These are phyloP conservation scores for Ajuga chamaepitys DNA, from an alignment of 257 asterid species.

Conservation along the genomic window DNA sequence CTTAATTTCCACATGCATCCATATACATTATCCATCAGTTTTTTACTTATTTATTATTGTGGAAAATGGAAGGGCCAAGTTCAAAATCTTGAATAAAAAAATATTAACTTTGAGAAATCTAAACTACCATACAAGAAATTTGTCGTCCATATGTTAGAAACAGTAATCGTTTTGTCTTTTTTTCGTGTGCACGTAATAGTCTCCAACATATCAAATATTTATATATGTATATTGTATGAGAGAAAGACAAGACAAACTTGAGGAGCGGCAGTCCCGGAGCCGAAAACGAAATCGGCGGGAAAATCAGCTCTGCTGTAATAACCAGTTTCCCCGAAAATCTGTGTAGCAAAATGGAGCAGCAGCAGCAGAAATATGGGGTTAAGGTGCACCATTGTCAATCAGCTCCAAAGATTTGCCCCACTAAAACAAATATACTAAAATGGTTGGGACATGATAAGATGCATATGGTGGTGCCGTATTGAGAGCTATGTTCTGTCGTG, in stretches of 20 bases:
- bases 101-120: background rate
- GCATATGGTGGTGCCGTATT: no score
- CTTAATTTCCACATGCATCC: conserved; percentile 5
- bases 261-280: conserved; percentile 28
- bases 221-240: background rate
- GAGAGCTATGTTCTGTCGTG: no score
- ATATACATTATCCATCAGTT: background rate
- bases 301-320: conserved; percentile 22
- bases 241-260: conserved; percentile 13
- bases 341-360: conserved; percentile 6
- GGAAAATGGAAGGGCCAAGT: background rate
- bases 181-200: no score
- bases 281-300: conserved; percentile 29
- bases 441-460: background rate
- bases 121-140: background rate
- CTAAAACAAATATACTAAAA: background rate
- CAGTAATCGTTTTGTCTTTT: no score
- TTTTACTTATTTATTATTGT: no score
- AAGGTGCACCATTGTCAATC: conserved; percentile 1
- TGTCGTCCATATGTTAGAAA: background rate
- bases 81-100: background rate
- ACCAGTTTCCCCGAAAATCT: background rate
- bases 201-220: background rate
- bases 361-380: background rate
- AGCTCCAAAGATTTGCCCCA: background rate